phyloP scores from a whole-genome alignment of 805 yeast genomes.

The Candida glaebosa region DNA sequence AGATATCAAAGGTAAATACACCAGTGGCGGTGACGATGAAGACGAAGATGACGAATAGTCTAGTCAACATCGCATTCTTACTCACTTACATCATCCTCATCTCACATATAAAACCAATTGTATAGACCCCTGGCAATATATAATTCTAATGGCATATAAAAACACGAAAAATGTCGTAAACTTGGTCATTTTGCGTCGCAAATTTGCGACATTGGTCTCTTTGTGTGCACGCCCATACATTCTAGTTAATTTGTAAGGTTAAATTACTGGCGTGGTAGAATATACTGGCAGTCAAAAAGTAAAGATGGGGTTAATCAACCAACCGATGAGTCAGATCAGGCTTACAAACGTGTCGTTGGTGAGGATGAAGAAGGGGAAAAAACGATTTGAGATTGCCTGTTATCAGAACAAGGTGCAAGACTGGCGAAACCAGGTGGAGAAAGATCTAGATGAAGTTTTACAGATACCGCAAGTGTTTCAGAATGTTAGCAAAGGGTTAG shows the following conservation, averaged over 20 bases:
- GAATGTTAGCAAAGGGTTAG: constrained; percentile 92
- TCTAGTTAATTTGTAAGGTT: no score
- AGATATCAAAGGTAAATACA: constrained; percentile 61
- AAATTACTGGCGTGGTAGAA: no score
- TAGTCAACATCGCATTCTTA: neutral
- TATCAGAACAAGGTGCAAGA: constrained; percentile 97
- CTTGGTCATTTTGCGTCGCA: no score
- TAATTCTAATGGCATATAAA: neutral
- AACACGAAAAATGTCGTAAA: neutral
- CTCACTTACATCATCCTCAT: neutral
- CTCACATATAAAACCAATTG: neutral
- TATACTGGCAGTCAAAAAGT: no score
- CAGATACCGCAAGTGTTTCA: constrained; percentile 93
- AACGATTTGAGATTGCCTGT: constrained; percentile 92
- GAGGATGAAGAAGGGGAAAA: constrained; percentile 84
- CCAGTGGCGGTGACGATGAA: constrained; percentile 55
- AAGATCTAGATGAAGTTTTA: constrained; percentile 90
- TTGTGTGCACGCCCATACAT: no score
- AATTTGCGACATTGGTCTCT: neutral
- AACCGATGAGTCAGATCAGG: constrained; percentile 85
- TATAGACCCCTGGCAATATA: neutral
- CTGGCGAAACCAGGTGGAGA: constrained; percentile 83
- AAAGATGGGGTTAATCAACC: constrained; percentile 55
- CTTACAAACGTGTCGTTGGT: constrained; percentile 94
- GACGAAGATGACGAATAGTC: constrained; percentile 46